Conservation (phyloP, 2,329 filamentous ascomycete species). For the Calonectria leucothoes region DNA sequence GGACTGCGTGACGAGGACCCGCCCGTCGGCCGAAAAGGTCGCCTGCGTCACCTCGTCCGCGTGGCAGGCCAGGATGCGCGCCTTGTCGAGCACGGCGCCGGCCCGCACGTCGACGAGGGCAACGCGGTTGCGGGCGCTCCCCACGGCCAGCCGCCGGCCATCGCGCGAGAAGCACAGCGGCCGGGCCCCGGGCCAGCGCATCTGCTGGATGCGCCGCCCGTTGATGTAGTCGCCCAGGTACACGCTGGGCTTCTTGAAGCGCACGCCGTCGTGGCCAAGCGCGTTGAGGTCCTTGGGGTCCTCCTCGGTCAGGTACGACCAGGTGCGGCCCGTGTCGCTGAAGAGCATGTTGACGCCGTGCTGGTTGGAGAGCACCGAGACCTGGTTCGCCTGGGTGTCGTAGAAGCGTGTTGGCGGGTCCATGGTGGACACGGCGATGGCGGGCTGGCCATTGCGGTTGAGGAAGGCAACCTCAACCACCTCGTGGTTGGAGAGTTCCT, state of each 20-base stretch:
- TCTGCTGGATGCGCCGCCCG: slow-evolving; percentile 28
- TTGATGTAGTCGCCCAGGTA: slow-evolving; percentile 40
- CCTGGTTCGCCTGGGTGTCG: slow-evolving; percentile 35
- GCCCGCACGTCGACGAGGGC: slow-evolving; percentile 33
- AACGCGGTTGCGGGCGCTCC: slow-evolving; percentile 36
- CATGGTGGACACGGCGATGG: slow-evolving; percentile 40
- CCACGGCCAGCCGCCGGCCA: slow-evolving; percentile 38
- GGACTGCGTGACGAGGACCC: slow-evolving; percentile 38
- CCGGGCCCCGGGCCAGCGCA: slow-evolving; percentile 35
- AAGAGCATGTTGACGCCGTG: slow-evolving; percentile 41
- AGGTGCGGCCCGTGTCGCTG: slow-evolving; percentile 30
- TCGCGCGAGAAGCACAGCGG: slow-evolving; percentile 41
- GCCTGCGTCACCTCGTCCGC: slow-evolving; percentile 41
- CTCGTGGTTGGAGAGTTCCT: slow-evolving; percentile 40
- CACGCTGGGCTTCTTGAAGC: slow-evolving; percentile 38
- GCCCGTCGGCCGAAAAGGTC: slow-evolving; percentile 41
- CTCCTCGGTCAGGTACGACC: slow-evolving; percentile 42
- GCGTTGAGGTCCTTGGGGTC: slow-evolving; percentile 35
- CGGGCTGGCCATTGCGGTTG: slow-evolving; percentile 26
- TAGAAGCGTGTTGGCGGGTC: slow-evolving; percentile 41
- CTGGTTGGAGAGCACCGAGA: slow-evolving; percentile 34
- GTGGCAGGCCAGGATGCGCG: slow-evolving; percentile 37
- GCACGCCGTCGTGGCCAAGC: slow-evolving; percentile 32
- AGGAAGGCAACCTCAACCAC: slow-evolving; percentile 37
- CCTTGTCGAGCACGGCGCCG: slow-evolving; percentile 22